phyloP scores from a whole-genome alignment of 192 early-diverging fungal species.

The Phycomyces blakesleeanus region DNA sequence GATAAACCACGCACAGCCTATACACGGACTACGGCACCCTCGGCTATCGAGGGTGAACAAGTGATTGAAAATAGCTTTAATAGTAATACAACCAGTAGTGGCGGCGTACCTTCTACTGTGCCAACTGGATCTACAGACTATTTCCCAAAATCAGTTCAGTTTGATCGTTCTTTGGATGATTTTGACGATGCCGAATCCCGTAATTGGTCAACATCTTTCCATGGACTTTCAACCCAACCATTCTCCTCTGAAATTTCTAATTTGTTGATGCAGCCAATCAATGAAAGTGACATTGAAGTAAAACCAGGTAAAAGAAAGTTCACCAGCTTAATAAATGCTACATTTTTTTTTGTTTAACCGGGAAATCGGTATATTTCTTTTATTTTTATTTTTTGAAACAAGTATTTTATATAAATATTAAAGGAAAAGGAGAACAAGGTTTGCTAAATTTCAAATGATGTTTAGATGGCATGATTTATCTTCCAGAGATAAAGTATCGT shows the following conservation, averaged over 20 bases:
- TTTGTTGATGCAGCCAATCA: constrained; percentile 65
- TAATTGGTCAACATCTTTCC: constrained; percentile 70
- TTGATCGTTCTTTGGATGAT: neutral
- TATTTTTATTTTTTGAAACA: constrained; percentile 3
- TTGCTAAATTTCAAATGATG: constrained; percentile 4
- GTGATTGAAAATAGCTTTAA: no score
- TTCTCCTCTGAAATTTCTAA: constrained; percentile 71
- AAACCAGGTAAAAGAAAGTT: constrained; percentile 65
- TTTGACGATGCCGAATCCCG: constrained; percentile 5
- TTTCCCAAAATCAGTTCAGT: neutral
- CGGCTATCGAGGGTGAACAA: no score
- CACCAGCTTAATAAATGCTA: no score
- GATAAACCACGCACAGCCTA: no score
- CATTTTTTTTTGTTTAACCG: neutral
- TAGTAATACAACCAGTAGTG: no score
- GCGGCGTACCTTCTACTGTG: no score
- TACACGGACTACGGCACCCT: no score
- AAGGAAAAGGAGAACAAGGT: no score
- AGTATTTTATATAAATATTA: no score
- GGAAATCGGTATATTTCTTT: neutral
- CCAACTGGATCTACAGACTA: neutral
- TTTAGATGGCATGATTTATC: constrained; percentile 85
- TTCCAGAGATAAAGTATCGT: constrained; percentile 98
- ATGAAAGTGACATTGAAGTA: constrained; percentile 84
- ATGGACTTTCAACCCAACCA: constrained; percentile 68